These are phyloP conservation scores for Heliamphora pulchella DNA, from an alignment of 179 eudicot genomes.

Conservation along the genomic window DNA sequence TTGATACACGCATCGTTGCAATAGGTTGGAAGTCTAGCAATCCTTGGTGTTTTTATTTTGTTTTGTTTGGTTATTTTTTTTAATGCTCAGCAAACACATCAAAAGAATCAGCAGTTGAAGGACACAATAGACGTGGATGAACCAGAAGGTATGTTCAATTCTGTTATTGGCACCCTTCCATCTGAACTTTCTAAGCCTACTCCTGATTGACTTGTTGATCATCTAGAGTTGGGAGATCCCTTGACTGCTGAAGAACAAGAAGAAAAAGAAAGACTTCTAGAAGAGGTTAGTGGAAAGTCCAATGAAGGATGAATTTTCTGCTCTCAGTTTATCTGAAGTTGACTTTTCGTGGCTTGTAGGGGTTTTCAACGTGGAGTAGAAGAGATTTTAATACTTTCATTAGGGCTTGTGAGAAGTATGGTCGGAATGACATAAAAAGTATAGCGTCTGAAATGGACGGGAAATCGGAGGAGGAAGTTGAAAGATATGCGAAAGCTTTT, in stretches of 20 bases:
- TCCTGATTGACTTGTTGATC: slow-evolving; percentile 17
- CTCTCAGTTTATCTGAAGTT: not conserved
- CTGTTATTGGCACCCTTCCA: not conserved
- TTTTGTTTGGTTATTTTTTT: slow-evolving; percentile 10
- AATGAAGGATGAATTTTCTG: not conserved
- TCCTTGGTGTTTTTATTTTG: slow-evolving; percentile 2
- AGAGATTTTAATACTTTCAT: slow-evolving; percentile 87
- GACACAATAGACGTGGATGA: slow-evolving; percentile 91
- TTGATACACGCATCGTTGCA: not conserved
- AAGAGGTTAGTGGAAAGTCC: slow-evolving; percentile 45
- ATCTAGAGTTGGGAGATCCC: slow-evolving; percentile 72
- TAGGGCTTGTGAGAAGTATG: slow-evolving; percentile 95
- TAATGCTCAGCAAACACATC: slow-evolving; percentile 56
- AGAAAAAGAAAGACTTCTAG: slow-evolving; percentile 78
- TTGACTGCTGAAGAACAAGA: slow-evolving; percentile 94
- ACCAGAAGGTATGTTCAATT: slow-evolving; percentile 65
- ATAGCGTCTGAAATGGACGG: slow-evolving; percentile 96
- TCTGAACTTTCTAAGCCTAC: not conserved
- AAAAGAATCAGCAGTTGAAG: slow-evolving; percentile 78
- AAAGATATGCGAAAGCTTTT: slow-evolving; percentile 88
- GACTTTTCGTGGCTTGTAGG: slow-evolving; percentile 34
- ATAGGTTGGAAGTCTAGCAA: not conserved
- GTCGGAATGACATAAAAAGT: slow-evolving; percentile 67
- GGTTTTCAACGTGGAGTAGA: slow-evolving; percentile 91
- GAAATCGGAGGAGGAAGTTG: slow-evolving; percentile 89